Base-by-base conservation (phyloP, 2,329 filamentous ascomycete genomes). In the Xylariales sp. region DNA sequence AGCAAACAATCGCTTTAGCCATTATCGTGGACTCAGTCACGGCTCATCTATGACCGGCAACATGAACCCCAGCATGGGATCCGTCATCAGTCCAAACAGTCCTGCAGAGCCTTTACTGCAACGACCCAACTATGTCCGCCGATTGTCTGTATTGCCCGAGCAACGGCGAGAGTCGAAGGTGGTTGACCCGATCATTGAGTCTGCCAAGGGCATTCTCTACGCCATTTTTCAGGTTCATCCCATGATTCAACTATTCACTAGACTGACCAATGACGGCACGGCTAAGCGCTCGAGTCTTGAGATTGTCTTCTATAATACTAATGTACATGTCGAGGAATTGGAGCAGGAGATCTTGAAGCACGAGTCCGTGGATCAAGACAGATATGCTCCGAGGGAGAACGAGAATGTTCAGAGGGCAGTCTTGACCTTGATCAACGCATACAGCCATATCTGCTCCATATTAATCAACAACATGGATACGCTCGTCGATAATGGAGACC, bases 161-260 rank as follows among this genome's bases (percentile, higher is more conserved):
- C 70, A 80, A 28, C 72, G 78, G 40, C 73, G 79, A 37, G 77
- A 83, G 53, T 82, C 79, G 5, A 77, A 72, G 51, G 61, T 75
- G 4, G 73, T 71, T 46, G 78, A 84, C 51, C 78, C 79, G 1
- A 69, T 83, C 3, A 64, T 83, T 21, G 80, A 84, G 54, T 74
- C 76, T 11, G 80, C 80, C 21, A 83, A 83, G 55, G 80, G 80
- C 20, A 77, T 84, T 18, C 67, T 84, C 3, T 84, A 82, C 56
- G 78, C 80, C 3, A 71, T 84, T 21, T 84, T 83, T 47, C 79
- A 83, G 55, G 79, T 84, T 19, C 80, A 84, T 47, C 80, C 80
- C 4, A 78, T 79, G 62, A 81, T 84, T 45, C 79, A 84, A 58
- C 78, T 77, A 61, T 65, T 84, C 40, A 78, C 82, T 59, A 71